Evolutionary conservation across 306 rosid genomes (phyloP).

Genomic region (Rosa chinensis): DNA sequence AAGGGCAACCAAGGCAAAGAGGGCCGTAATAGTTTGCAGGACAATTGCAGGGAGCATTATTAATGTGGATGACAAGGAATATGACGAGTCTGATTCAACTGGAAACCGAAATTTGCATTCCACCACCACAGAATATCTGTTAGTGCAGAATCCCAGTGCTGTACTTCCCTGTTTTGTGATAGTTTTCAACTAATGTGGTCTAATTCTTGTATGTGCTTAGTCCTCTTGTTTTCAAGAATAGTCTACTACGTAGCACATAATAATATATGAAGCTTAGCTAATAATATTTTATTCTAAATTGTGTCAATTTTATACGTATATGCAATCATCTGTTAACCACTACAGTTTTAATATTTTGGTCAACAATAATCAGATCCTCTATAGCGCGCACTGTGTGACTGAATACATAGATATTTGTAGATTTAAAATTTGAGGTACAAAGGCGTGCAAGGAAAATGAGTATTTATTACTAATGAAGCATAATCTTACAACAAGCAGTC

Average conservation of each 20-base stretch:
- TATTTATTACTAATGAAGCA: background rate
- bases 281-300: background rate
- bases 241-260: background rate
- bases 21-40: conserved; percentile 67
- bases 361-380: background rate
- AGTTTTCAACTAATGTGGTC: conserved; percentile 41
- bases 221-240: background rate
- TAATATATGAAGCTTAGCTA: background rate
- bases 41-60: conserved; percentile 57
- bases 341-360: background rate
- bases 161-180: conserved; percentile 79
- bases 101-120: conserved; percentile 31
- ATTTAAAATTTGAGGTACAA: background rate
- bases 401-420: background rate
- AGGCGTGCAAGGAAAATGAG: background rate
- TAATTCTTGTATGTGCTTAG: background rate
- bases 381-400: background rate
- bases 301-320: background rate
- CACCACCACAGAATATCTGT: conserved; percentile 41
- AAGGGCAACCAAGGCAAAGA: conserved; percentile 42
- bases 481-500: background rate
- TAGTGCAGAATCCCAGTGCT: conserved; percentile 49
- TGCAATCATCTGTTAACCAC: background rate
- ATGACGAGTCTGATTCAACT: conserved; percentile 25
- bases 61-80: conserved; percentile 28